Conservation (phyloP, 257 asterid species). For the Solanum paucissectum region DNA sequence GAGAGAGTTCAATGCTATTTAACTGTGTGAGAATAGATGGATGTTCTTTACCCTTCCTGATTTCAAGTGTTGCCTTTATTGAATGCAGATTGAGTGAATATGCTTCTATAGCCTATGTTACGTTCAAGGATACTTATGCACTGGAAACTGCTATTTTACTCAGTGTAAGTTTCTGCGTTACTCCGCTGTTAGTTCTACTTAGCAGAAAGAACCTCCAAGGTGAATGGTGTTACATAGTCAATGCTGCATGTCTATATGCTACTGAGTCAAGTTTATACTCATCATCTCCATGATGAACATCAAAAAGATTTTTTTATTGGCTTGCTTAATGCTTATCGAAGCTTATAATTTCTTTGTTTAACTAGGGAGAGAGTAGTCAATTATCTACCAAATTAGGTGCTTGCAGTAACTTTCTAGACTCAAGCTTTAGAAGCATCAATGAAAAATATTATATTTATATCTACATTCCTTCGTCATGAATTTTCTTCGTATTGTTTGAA, state of each 20-base stretch:
- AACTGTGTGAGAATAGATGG: neutral
- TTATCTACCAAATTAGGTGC: neutral
- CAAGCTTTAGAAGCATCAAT: neutral
- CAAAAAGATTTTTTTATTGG: neutral
- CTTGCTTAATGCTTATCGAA: neutral
- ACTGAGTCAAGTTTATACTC: neutral
- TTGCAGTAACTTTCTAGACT: neutral
- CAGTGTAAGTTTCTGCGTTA: slow-evolving; percentile 26
- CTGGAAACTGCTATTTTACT: slow-evolving; percentile 47
- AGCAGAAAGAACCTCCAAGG: neutral
- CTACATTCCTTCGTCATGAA: neutral
- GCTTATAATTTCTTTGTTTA: neutral
- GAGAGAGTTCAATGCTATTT: neutral
- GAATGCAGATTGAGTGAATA: slow-evolving; percentile 30
- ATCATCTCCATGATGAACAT: neutral
- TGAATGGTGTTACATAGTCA: neutral
- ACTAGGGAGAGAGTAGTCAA: neutral
- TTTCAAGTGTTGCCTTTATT: neutral
- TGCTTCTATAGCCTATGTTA: slow-evolving; percentile 31
- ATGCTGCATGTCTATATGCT: neutral
- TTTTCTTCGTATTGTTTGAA: neutral
- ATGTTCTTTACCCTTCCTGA: neutral
- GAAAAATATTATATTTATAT: neutral
- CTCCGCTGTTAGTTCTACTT: neutral
- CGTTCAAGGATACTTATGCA: slow-evolving; percentile 44